Conservation (phyloP, 441 rosid genomes). For the Biscutella auriculata region DNA sequence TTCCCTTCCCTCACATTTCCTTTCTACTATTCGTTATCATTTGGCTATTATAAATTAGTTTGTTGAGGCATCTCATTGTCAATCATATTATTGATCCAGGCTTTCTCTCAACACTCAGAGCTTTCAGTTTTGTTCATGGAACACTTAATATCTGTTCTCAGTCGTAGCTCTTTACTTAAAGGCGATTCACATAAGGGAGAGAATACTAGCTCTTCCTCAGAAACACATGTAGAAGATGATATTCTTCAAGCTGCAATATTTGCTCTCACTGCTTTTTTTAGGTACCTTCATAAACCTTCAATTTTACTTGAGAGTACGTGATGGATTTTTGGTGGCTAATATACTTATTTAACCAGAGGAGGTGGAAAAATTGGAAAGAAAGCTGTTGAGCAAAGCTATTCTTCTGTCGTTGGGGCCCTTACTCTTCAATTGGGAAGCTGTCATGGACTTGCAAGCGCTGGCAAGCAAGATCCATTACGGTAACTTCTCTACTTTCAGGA, state of each 20-base stretch:
- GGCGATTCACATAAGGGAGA: slow-evolving; percentile 61
- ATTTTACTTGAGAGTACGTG: slow-evolving; percentile 7
- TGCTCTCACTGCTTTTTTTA: slow-evolving; percentile 92
- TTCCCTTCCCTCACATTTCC: background rate
- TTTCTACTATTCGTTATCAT: background rate
- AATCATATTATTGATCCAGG: slow-evolving; percentile 31
- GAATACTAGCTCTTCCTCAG: slow-evolving; percentile 29
- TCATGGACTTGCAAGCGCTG: slow-evolving; percentile 77
- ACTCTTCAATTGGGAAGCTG: slow-evolving; percentile 90
- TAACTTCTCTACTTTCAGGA: slow-evolving; percentile 22
- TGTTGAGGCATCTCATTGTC: background rate
- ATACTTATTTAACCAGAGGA: slow-evolving; percentile 46
- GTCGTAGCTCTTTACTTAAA: slow-evolving; percentile 42
- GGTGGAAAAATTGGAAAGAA: slow-evolving; percentile 94
- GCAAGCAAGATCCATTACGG: slow-evolving; percentile 85
- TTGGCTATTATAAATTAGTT: background rate
- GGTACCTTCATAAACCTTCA: slow-evolving; percentile 34
- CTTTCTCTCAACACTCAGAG: slow-evolving; percentile 72
- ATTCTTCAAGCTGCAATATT: slow-evolving; percentile 78
- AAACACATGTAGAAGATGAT: slow-evolving; percentile 49
- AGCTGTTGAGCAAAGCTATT: slow-evolving; percentile 88
- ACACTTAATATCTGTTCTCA: slow-evolving; percentile 65
- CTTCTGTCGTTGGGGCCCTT: slow-evolving; percentile 82
- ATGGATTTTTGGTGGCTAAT: slow-evolving; percentile 22
- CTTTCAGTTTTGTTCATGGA: slow-evolving; percentile 79